Conservation (phyloP, 257 asterid genomes). For the Jasminum sambac region DNA sequence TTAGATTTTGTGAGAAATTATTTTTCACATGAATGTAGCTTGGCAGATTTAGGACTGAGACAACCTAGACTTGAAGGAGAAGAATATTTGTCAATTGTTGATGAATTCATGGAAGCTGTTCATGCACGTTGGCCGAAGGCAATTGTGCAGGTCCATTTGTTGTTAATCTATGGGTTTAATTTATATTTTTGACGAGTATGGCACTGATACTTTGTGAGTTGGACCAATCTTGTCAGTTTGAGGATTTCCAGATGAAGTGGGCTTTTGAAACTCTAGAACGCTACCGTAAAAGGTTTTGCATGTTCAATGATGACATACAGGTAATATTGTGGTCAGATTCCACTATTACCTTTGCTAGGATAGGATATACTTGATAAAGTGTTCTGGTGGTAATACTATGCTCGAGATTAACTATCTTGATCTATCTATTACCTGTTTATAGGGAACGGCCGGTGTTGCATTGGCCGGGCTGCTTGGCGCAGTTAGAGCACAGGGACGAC, state of each 20-base stretch:
- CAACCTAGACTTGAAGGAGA: slow-evolving; percentile 97
- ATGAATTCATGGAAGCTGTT: slow-evolving; percentile 99
- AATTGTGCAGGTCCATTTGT: slow-evolving; percentile 81
- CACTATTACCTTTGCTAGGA: slow-evolving; percentile 19
- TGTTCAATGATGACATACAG: slow-evolving; percentile 99
- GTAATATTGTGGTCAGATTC: slow-evolving; percentile 35
- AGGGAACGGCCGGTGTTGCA: slow-evolving; percentile 99
- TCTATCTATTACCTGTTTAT: slow-evolving; percentile 26
- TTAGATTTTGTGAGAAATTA: slow-evolving; percentile 22
- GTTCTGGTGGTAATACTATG: slow-evolving; percentile 13
- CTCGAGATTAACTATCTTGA: slow-evolving; percentile 27
- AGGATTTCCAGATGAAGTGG: slow-evolving; percentile 99
- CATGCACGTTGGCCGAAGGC: slow-evolving; percentile 99
- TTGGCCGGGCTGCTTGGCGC: slow-evolving; percentile 96
- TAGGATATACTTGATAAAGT: slow-evolving; percentile 11
- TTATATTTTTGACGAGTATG: slow-evolving; percentile 19
- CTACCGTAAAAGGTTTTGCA: slow-evolving; percentile 93
- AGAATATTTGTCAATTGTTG: slow-evolving; percentile 83
- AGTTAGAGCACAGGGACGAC: slow-evolving; percentile 93
- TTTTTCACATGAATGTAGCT: slow-evolving; percentile 36
- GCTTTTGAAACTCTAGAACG: slow-evolving; percentile 97
- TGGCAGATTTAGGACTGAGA: slow-evolving; percentile 92
- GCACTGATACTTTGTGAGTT: slow-evolving; percentile 30
- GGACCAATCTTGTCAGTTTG: slow-evolving; percentile 64
- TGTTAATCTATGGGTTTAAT: slow-evolving; percentile 20